Percentiles rank a stretch among this genome's conserved stretches.
phyloP scores from a whole-genome alignment of 129 eudicot genomes.

The Artemisia tridentata region DNA sequence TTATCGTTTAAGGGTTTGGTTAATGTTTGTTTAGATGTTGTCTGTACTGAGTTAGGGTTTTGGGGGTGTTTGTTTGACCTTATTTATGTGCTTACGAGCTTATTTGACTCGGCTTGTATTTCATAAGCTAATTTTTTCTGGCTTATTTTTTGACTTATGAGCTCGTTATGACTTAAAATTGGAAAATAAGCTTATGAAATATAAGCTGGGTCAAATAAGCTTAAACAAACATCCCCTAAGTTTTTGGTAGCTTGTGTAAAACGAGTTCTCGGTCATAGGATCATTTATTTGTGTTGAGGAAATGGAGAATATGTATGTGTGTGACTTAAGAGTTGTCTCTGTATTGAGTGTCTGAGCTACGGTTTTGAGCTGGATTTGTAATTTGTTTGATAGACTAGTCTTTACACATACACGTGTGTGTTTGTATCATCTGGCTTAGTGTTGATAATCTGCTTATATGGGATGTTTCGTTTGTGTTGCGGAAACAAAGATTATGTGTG shows the following conservation, averaged over 20 bases:
- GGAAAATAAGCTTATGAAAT: too few species aligned
- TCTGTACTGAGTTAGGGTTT: too few species aligned
- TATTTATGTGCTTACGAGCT: too few species aligned
- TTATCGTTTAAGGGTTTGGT: too few species aligned
- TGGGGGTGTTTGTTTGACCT: too few species aligned
- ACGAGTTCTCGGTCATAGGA: neutral
- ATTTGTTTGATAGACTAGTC: neutral
- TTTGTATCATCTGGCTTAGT: neutral
- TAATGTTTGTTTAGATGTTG: too few species aligned
- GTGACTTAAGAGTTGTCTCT: neutral
- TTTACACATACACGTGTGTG: neutral
- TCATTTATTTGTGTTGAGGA: slow-evolving; percentile 4
- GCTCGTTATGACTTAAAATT: too few species aligned
- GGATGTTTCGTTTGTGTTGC: neutral
- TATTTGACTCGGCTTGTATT: too few species aligned
- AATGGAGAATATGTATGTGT: slow-evolving; percentile 12
- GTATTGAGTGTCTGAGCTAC: neutral
- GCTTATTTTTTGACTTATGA: too few species aligned
- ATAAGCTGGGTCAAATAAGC: too few species aligned
- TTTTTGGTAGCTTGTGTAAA: neutral
- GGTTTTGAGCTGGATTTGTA: neutral
- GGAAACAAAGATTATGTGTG: slow-evolving; percentile 16
- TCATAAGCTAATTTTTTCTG: too few species aligned
- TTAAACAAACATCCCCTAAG: neutral
- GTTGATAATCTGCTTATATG: neutral